These are phyloP conservation scores for Aphanomyces invadans DNA, from an alignment of 352 stramenopile genomes.

Conservation along the genomic window DNA sequence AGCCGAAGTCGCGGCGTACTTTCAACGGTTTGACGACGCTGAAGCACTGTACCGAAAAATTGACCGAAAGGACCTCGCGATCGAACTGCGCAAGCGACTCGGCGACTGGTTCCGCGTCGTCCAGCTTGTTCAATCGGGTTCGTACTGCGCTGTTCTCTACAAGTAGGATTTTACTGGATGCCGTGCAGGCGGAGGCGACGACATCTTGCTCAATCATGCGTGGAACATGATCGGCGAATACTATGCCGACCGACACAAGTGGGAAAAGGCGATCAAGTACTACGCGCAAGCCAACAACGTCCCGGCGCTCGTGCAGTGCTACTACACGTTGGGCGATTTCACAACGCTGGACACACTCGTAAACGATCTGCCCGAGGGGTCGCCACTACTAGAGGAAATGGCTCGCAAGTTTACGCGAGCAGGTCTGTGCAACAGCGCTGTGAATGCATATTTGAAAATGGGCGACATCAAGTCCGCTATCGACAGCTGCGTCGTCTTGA, in stretches of 20 bases:
- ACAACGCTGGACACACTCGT: constrained; percentile 80
- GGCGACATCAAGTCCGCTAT: constrained; percentile 89
- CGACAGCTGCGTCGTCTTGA: constrained; percentile 88
- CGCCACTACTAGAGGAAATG: constrained; percentile 75
- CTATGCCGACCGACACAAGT: constrained; percentile 87
- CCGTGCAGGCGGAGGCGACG: constrained; percentile 49
- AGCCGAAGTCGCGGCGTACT: constrained; percentile 85
- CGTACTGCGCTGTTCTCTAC: not conserved
- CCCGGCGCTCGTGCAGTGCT: constrained; percentile 75
- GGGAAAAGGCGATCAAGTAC: constrained; percentile 90
- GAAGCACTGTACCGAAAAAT: constrained; percentile 90
- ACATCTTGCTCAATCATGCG: constrained; percentile 69
- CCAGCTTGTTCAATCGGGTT: constrained; percentile 66
- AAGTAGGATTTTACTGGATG: not conserved
- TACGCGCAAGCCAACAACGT: constrained; percentile 79
- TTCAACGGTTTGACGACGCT: constrained; percentile 89
- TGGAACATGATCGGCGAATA: constrained; percentile 89
- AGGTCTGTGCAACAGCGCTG: constrained; percentile 71
- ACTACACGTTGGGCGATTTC: constrained; percentile 87
- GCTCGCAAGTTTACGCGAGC: constrained; percentile 82
- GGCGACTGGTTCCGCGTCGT: constrained; percentile 91
- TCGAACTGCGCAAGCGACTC: constrained; percentile 83
- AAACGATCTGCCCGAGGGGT: constrained; percentile 72
- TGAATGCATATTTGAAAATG: constrained; percentile 83
- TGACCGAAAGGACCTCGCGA: constrained; percentile 90